Evolutionary conservation across 78 protist species (phyloP).

Genomic region (Polysphondylium violaceum): DNA sequence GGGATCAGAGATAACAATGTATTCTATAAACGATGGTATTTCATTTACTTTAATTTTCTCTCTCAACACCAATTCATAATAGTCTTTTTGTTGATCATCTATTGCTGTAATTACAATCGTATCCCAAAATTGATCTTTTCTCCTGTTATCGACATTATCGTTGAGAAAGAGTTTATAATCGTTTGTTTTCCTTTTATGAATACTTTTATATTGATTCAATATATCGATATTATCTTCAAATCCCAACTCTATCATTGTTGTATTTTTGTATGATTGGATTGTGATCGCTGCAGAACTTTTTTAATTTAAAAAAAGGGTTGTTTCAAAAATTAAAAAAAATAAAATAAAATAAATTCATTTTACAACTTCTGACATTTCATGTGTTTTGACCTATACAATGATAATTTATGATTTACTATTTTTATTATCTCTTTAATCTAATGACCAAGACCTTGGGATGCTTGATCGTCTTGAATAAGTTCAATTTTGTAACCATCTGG

Average conservation of each 20-base stretch:
- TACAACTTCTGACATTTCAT: too few relatives aligned
- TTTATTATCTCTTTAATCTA: too few relatives aligned
- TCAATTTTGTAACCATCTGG: constrained; percentile 78
- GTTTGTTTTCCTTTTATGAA: constrained; percentile 34
- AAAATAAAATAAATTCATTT: too few relatives aligned
- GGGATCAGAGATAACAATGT: constrained; percentile 69
- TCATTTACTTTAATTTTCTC: constrained; percentile 16
- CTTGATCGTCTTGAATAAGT: constrained; percentile 34
- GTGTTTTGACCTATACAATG: too few relatives aligned
- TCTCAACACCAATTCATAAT: constrained; percentile 38
- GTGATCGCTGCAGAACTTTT: too few relatives aligned
- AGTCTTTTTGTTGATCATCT: constrained; percentile 58
- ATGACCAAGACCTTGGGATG: constrained; percentile 34
- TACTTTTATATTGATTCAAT: constrained; percentile 8
- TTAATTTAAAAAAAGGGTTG: too few relatives aligned
- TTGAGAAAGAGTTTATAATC: constrained; percentile 11
- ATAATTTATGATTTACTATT: too few relatives aligned
- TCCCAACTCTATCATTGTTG: constrained; percentile 37
- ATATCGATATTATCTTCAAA: constrained; percentile 17
- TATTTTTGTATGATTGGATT: too few relatives aligned
- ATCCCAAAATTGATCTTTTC: constrained; percentile 30
- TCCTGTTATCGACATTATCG: neutral
- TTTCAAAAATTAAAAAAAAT: too few relatives aligned
- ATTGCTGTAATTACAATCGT: constrained; percentile 73
- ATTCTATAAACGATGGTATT: constrained; percentile 39